These are phyloP conservation scores for Zasmidium citrigriseum DNA, from an alignment of 2,329 filamentous ascomycete genomes.

Conservation along the genomic window DNA sequence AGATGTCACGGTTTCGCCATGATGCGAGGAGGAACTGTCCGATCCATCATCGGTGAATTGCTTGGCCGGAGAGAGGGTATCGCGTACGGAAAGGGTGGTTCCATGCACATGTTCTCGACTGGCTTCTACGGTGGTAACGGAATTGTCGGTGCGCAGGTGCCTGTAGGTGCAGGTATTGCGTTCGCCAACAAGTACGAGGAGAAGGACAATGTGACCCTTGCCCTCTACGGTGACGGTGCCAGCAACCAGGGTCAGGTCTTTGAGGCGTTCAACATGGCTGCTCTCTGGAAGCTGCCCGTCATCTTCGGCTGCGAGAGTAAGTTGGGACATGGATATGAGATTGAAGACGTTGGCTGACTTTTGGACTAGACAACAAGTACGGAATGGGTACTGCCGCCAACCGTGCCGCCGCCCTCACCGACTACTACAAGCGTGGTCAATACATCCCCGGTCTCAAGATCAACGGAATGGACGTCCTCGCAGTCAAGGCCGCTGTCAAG, in stretches of 20 bases:
- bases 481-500: constrained; percentile 93
- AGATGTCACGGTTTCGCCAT: constrained; percentile 97
- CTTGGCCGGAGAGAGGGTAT: constrained; percentile 95
- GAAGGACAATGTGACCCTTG: constrained; percentile 81
- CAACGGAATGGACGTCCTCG: constrained; percentile 98
- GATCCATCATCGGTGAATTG: constrained; percentile 93
- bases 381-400: constrained; percentile 97
- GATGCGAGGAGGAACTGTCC: constrained; percentile 90
- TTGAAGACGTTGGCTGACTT: constrained; percentile 21
- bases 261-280: constrained; percentile 99
- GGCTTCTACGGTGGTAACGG: constrained; percentile 99
- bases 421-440: constrained; percentile 99
- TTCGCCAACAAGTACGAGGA: constrained; percentile 95
- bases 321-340: constrained; percentile 36
- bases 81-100: constrained; percentile 97
- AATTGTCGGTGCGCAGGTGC: constrained; percentile 98
- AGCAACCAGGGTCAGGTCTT: constrained; percentile 99
- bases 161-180: constrained; percentile 91
- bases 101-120: constrained; percentile 99
- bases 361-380: constrained; percentile 92
- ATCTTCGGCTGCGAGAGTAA: constrained; percentile 98
- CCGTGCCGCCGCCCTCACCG: constrained; percentile 91
- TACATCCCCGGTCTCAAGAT: constrained; percentile 99
- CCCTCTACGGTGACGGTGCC: constrained; percentile 96
- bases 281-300: constrained; percentile 94